Percentiles rank a stretch among this genome's conserved stretches.
phyloP scores from a whole-genome alignment of 441 rosid species.

The Brassica balearica region DNA sequence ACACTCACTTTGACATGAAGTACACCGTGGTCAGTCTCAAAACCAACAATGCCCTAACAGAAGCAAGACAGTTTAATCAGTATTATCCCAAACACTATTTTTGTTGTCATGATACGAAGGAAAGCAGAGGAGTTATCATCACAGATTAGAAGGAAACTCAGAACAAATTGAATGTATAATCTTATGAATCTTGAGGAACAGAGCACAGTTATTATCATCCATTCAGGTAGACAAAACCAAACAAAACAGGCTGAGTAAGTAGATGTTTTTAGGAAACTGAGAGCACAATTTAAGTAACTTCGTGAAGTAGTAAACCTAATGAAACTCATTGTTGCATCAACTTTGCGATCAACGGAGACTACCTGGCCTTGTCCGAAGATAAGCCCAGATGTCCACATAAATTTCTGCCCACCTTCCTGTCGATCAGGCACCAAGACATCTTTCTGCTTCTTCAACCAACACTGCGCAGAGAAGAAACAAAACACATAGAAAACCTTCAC shows the following conservation, averaged over 20 bases:
- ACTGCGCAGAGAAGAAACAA: conserved; percentile 50
- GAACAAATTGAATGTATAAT: too few relatives aligned
- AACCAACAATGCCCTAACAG: conserved; percentile 81
- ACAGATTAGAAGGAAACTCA: neutral
- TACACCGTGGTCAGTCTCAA: conserved; percentile 82
- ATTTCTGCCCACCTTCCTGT: conserved; percentile 63
- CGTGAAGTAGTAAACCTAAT: too few relatives aligned
- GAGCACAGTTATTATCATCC: too few relatives aligned
- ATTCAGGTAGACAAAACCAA: too few relatives aligned
- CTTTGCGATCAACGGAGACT: conserved; percentile 6
- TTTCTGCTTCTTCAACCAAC: conserved; percentile 98
- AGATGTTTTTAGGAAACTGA: too few relatives aligned
- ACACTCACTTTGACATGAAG: conserved; percentile 82
- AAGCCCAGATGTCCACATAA: conserved; percentile 93
- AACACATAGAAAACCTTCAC: neutral
- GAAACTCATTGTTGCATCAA: too few relatives aligned
- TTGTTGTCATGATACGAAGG: neutral
- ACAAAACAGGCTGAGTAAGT: too few relatives aligned
- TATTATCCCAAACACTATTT: neutral
- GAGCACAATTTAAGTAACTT: too few relatives aligned
- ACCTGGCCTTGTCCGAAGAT: conserved; percentile 95
- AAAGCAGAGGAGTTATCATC: neutral
- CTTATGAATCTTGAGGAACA: too few relatives aligned
- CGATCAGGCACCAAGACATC: conserved; percentile 69
- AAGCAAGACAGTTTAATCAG: conserved; percentile 17